Evolutionary conservation across 2,329 filamentous ascomycete genomes (phyloP).

Genomic region (Ilyonectria destructans): DNA sequence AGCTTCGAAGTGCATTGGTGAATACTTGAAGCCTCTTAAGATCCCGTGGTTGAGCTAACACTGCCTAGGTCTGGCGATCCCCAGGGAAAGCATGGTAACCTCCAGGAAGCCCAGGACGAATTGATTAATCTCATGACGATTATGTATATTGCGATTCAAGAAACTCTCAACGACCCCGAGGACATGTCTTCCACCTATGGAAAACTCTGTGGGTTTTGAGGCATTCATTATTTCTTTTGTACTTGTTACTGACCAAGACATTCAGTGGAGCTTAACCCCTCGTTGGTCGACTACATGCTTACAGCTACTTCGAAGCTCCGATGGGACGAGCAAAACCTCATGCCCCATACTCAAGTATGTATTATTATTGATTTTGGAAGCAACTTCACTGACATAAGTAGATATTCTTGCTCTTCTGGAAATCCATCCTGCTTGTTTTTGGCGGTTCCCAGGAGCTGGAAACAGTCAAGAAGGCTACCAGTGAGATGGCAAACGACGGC

Average conservation of each 20-base stretch:
- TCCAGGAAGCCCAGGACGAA: constrained; percentile 72
- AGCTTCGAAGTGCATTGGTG: constrained; percentile 71
- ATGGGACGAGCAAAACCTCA: constrained; percentile 78
- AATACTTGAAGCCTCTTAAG: constrained; percentile 34
- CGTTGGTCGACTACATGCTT: constrained; percentile 81
- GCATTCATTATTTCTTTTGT: neutral
- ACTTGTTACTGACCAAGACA: constrained; percentile 40
- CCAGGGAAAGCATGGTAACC: constrained; percentile 56
- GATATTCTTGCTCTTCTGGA: constrained; percentile 92
- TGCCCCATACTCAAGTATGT: constrained; percentile 76
- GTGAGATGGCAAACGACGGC: constrained; percentile 71
- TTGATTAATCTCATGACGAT: constrained; percentile 76
- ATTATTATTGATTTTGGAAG: neutral
- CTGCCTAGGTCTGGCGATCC: constrained; percentile 63
- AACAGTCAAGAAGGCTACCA: constrained; percentile 80
- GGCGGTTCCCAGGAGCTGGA: constrained; percentile 84
- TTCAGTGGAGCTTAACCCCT: constrained; percentile 74
- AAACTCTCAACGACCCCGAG: constrained; percentile 67
- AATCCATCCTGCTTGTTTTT: constrained; percentile 88
- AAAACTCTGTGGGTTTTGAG: constrained; percentile 66
- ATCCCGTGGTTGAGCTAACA: constrained; percentile 47
- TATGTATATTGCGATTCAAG: constrained; percentile 74
- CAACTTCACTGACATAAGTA: constrained; percentile 53
- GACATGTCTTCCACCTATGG: constrained; percentile 64
- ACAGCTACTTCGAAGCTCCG: constrained; percentile 78